Evolutionary conservation across 1,284 basidiomycete genomes (phyloP).

Genomic region (Ustilago curta): DNA sequence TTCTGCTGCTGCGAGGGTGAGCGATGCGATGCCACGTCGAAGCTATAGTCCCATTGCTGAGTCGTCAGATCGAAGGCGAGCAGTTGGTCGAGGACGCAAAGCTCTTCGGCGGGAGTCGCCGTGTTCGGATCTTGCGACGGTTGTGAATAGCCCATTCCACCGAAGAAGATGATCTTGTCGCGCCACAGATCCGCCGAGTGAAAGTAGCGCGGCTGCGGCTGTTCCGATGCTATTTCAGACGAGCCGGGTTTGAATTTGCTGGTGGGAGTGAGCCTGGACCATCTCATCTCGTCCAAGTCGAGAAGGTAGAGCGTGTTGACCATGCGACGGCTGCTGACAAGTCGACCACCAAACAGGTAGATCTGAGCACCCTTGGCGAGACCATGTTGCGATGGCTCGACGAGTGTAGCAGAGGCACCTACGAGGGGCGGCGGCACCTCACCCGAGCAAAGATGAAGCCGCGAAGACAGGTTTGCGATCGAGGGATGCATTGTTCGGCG

Average conservation of each 20-base stretch:
- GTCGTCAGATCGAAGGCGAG: conserved; percentile 59
- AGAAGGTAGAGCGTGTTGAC: conserved; percentile 60
- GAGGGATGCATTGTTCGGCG: conserved; percentile 46
- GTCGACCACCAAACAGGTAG: conserved; percentile 64
- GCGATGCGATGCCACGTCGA: conserved; percentile 24
- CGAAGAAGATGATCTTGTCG: conserved; percentile 62
- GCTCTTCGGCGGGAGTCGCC: conserved; percentile 30
- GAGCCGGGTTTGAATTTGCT: conserved; percentile 10
- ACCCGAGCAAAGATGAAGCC: conserved; percentile 51
- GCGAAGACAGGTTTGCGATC: conserved; percentile 49
- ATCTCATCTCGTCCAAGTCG: conserved; percentile 55
- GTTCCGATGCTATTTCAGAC: conserved; percentile 11
- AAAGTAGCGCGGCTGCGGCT: conserved; percentile 63
- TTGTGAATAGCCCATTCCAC: conserved; percentile 63
- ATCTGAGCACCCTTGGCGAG: conserved; percentile 23
- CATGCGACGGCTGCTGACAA: conserved; percentile 63
- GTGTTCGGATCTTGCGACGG: conserved; percentile 8
- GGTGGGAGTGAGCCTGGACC: conserved; percentile 38
- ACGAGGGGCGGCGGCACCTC: conserved; percentile 63
- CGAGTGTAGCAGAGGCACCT: conserved; percentile 60
- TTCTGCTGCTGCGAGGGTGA: conserved; percentile 4
- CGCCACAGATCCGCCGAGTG: conserved; percentile 64
- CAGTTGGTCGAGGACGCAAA: conserved; percentile 62
- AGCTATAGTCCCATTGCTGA: conserved; percentile 56
- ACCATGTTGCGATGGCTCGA: conserved; percentile 37